Conservation (phyloP, 345 rosid species). For the Streptanthus diversifolius region DNA sequence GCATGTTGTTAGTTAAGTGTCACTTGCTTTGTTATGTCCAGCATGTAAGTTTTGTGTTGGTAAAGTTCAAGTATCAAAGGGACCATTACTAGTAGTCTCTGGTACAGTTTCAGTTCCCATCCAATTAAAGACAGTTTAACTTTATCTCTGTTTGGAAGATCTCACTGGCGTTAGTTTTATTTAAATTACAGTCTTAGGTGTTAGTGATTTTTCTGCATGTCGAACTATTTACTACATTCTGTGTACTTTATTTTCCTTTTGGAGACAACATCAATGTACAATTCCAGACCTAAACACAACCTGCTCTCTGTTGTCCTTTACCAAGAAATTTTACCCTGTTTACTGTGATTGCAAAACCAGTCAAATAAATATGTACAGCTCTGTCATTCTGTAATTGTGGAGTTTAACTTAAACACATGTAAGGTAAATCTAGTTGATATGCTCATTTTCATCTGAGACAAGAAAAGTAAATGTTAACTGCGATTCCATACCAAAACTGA, state of each 20-base stretch:
- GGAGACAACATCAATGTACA: neutral
- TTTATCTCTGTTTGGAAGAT: neutral
- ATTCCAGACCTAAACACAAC: neutral
- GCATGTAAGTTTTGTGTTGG: constrained; percentile 14
- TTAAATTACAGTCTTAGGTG: neutral
- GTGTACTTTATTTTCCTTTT: neutral
- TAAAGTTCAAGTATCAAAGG: neutral
- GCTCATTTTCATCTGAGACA: neutral
- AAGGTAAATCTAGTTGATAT: neutral
- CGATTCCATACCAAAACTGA: neutral
- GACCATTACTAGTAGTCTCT: neutral
- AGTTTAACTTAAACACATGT: neutral
- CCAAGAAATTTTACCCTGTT: neutral
- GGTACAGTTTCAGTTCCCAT: neutral
- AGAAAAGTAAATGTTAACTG: neutral
- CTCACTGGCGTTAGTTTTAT: neutral
- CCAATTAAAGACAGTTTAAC: neutral
- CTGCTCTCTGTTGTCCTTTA: neutral
- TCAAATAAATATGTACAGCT: neutral
- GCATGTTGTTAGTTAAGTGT: constrained; percentile 20
- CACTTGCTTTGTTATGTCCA: neutral
- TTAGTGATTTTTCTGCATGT: neutral
- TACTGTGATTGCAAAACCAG: neutral
- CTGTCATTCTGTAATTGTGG: neutral
- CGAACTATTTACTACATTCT: neutral